Percentiles rank a stretch among this genome's conserved stretches.
phyloP scores from a whole-genome alignment of 1,139 yeast species.

The Debaryomyces fabryi region DNA sequence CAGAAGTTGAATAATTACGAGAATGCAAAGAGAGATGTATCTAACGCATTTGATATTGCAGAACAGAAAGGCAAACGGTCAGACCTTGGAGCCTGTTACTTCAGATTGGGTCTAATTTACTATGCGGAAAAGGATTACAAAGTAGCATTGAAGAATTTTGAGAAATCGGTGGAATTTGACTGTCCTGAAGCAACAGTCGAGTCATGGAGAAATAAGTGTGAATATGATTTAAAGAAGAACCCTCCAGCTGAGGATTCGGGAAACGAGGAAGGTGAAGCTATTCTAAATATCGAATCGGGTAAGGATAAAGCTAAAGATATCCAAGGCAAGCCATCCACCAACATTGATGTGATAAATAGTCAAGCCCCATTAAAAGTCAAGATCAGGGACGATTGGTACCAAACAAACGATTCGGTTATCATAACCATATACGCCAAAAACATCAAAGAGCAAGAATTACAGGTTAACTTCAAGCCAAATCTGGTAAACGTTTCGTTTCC shows the following conservation, averaged over 20 bases:
- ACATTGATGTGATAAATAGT: slow-evolving; percentile 36
- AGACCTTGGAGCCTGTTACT: slow-evolving; percentile 60
- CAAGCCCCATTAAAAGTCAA: slow-evolving; percentile 47
- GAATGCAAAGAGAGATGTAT: slow-evolving; percentile 55
- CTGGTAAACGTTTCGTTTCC: slow-evolving; percentile 49
- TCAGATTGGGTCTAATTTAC: slow-evolving; percentile 56
- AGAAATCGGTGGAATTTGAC: slow-evolving; percentile 49
- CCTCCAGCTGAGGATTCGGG: slow-evolving; percentile 19
- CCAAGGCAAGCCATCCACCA: slow-evolving; percentile 25
- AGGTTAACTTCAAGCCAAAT: slow-evolving; percentile 34
- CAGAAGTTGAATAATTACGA: slow-evolving; percentile 55
- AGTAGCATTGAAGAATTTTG: slow-evolving; percentile 53
- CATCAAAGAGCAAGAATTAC: slow-evolving; percentile 49
- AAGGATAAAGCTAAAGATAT: slow-evolving; percentile 6
- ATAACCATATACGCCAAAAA: slow-evolving; percentile 75
- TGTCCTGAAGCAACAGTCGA: slow-evolving; percentile 50
- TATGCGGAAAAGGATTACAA: slow-evolving; percentile 49
- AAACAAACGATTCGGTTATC: slow-evolving; percentile 56
- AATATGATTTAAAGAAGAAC: slow-evolving; percentile 33
- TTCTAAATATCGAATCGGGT: slow-evolving; percentile 16
- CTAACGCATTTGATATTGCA: slow-evolving; percentile 59
- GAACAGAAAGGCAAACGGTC: slow-evolving; percentile 50
- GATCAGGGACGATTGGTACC: slow-evolving; percentile 81
- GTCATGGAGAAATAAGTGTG: slow-evolving; percentile 56
- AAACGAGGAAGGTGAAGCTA: slow-evolving; percentile 16